Evolutionary conservation across 352 stramenopile genomes (phyloP).

Genomic region (Phytopythium vexans): DNA sequence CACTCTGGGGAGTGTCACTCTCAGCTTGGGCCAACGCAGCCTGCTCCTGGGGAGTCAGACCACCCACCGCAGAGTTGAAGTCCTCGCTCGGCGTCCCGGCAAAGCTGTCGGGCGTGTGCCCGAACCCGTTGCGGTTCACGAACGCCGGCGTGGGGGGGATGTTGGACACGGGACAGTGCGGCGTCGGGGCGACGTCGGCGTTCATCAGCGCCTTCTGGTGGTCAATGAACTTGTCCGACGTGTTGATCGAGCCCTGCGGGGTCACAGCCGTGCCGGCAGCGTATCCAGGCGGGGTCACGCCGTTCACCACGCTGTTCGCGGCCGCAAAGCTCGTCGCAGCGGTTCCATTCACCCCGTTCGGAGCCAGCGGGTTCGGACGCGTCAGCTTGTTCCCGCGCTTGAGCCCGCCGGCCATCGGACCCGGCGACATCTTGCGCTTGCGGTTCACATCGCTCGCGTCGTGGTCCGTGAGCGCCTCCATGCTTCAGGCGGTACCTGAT

Average conservation of each 20-base stretch:
- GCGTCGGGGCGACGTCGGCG: conserved; percentile 72
- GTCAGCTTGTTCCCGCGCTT: conserved; percentile 55
- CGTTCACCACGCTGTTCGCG: conserved; percentile 23
- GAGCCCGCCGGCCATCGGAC: conserved; percentile 30
- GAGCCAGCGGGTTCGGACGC: conserved; percentile 17
- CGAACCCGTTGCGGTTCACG: conserved; percentile 61
- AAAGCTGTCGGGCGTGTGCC: conserved; percentile 63
- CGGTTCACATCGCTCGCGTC: conserved; percentile 37
- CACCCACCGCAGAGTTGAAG: conserved; percentile 26
- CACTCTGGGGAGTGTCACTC: conserved; percentile 16
- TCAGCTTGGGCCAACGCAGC: conserved; percentile 20
- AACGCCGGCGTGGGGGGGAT: conserved; percentile 86
- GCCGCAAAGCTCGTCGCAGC: conserved; percentile 2
- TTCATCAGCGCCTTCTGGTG: conserved; percentile 76
- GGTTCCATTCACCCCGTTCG: not conserved
- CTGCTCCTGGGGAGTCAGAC: conserved; percentile 12
- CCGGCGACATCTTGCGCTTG: conserved; percentile 75
- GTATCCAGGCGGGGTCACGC: conserved; percentile 27
- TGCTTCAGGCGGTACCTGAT: conserved; percentile 18
- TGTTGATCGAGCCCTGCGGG: conserved; percentile 43
- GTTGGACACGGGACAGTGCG: conserved; percentile 62
- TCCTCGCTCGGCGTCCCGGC: conserved; percentile 48
- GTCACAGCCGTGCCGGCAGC: conserved; percentile 14
- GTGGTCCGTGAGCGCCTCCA: conserved; percentile 20
- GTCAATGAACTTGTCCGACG: conserved; percentile 71